A percentile compares a stretch with the other conserved stretches of the same genome.
phyloP scores from a whole-genome alignment of 805 yeast species.

The Suhomyces vadensis region DNA sequence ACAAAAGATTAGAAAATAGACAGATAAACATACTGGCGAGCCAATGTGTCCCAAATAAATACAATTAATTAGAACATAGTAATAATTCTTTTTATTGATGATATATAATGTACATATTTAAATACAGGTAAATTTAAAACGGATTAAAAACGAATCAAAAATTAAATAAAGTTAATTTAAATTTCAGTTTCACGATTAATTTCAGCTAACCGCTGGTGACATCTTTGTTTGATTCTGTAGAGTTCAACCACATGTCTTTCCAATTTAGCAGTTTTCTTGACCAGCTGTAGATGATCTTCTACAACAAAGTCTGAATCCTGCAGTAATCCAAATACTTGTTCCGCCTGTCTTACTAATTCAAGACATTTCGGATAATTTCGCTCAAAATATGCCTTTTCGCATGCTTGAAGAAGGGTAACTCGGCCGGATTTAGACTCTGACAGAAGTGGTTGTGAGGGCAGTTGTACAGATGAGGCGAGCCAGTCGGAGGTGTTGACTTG shows the following conservation, averaged over 20 bases:
- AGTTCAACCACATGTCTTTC: slow-evolving; percentile 55
- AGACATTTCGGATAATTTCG: slow-evolving; percentile 55
- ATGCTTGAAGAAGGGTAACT: slow-evolving; percentile 54
- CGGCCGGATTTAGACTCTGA: slow-evolving; percentile 52
- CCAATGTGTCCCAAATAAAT: no score
- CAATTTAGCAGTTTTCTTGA: slow-evolving; percentile 35
- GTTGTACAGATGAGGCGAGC: slow-evolving; percentile 31
- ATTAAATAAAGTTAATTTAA: not conserved
- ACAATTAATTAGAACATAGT: no score
- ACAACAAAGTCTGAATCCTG: slow-evolving; percentile 17
- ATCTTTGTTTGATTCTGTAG: slow-evolving; percentile 43
- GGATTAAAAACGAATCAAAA: not conserved
- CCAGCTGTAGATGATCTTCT: slow-evolving; percentile 19
- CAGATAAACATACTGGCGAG: not conserved
- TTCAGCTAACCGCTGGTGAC: not conserved
- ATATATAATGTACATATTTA: no score
- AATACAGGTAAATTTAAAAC: no score
- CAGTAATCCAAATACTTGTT: slow-evolving; percentile 30
- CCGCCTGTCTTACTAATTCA: slow-evolving; percentile 23
- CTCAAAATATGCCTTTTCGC: slow-evolving; percentile 63
- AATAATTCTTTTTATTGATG: no score
- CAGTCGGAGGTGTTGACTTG: slow-evolving; percentile 47
- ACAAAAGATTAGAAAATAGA: not conserved
- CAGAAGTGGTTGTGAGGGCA: slow-evolving; percentile 25
- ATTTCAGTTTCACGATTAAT: not conserved